Evolutionary conservation across 1,284 basidiomycete genomes (phyloP), one percentile per base, ranked within the genome.

Genomic region (Coriolopsis trogii): DNA sequence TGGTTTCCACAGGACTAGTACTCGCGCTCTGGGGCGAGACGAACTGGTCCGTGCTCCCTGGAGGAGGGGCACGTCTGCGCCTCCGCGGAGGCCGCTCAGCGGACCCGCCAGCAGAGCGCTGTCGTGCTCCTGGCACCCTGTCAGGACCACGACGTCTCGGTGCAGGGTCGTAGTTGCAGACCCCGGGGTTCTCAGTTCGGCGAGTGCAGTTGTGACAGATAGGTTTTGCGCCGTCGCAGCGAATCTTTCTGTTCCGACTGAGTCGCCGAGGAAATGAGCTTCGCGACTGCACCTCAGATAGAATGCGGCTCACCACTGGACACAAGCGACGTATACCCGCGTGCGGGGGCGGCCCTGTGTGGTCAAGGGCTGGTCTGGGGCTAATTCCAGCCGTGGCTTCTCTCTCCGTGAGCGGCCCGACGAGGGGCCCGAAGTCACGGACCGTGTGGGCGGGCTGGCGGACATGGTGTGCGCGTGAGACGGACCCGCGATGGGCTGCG

Each of bases 61-160:
- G 42, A 16, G 59, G 56, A 15, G 60, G 49, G 20, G 61, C 55
- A 13, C 63, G 61, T 41, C 62, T 58, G 15, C 49, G 46, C 26
- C 63, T 59, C 24, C 67, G 62, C n/a, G 61, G 63, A 15, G 66
- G 65, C 50, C 61, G 61, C 37, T 60, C 65, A 13, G 29, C 60
- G 1, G 53, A 59, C 1, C 53, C 53, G 1, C 46, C 60, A 7
- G 56, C 55, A 2, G 75, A 70, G 40, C 84, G 76, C 61, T 87
- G 84, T 30, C 89, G 82, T 29, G 85, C 85, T 13, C 89, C 88
- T 23, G 87, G 88, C 0, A 74, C 76, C 67, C 80, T 86, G 67
- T 91, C 89, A 2, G 89, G 88, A 3, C 89, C 89, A 39, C 89
- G 79, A 36, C 89, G 82, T 60, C 85, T 89, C 18, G 89, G 89